A percentile compares a stretch with the other conserved stretches of the same genome.
These are phyloP conservation scores for Talaromyces sp. DNA, from an alignment of 2,329 filamentous ascomycete species.

Conservation along the genomic window DNA sequence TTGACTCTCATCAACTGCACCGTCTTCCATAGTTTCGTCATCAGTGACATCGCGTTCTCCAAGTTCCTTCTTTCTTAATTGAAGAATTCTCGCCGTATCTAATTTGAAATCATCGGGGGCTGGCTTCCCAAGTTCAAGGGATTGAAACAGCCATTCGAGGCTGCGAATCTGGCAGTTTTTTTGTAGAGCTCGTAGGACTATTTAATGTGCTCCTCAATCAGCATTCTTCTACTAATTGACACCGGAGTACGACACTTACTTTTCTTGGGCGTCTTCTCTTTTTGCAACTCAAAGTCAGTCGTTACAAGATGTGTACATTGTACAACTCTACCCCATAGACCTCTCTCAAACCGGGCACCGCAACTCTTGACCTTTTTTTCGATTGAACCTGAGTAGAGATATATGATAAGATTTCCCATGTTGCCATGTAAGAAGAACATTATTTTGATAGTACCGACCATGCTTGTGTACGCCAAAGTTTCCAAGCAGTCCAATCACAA, in stretches of 20 bases:
- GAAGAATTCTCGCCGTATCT: too few species aligned
- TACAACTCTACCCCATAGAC: slow-evolving; percentile 13
- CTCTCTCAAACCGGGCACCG: slow-evolving; percentile 31
- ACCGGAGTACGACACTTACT: slow-evolving; percentile 14
- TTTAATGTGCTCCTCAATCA: not conserved
- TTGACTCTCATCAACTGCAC: too few species aligned
- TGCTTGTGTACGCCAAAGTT: too few species aligned
- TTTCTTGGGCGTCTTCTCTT: slow-evolving; percentile 19
- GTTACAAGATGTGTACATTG: slow-evolving; percentile 38
- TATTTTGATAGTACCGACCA: too few species aligned
- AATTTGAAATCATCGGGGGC: not conserved
- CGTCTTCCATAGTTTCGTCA: too few species aligned
- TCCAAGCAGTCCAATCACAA: too few species aligned
- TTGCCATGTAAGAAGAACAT: too few species aligned
- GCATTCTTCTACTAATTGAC: not conserved
- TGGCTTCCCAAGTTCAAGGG: not conserved
- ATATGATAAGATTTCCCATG: too few species aligned
- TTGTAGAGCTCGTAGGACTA: slow-evolving; percentile 46
- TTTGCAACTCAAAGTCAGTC: slow-evolving; percentile 27
- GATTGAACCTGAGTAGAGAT: slow-evolving; percentile 22
- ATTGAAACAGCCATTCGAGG: slow-evolving; percentile 58
- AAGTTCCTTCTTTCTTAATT: too few species aligned
- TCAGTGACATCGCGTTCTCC: too few species aligned
- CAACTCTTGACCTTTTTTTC: slow-evolving; percentile 30
- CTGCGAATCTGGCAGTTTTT: slow-evolving; percentile 57